Conservation (phyloP, 2,329 filamentous ascomycete species). For the Colletotrichum acutatum region DNA sequence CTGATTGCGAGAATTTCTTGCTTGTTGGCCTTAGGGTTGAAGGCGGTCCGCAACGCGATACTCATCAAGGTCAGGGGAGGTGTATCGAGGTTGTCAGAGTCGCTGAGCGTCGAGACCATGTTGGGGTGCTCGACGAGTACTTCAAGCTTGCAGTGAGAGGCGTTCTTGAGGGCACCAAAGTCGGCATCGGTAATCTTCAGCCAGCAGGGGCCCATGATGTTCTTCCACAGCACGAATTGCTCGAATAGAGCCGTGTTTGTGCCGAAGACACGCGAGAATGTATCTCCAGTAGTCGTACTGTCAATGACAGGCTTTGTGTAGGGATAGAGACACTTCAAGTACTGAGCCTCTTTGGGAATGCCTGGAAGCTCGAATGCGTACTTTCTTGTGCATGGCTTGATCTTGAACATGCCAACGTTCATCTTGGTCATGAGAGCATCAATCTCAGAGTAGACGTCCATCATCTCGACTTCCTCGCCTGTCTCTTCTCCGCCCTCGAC, state of each 20-base stretch:
- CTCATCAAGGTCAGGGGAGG: constrained; percentile 98
- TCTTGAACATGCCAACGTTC: constrained; percentile 90
- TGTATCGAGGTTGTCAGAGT: constrained; percentile 83
- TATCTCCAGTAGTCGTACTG: constrained; percentile 80
- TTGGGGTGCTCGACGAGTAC: constrained; percentile 83
- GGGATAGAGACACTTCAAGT: constrained; percentile 95
- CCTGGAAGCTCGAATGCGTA: constrained; percentile 94
- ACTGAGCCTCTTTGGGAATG: constrained; percentile 89
- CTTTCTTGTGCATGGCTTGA: constrained; percentile 88
- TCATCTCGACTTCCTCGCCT: constrained; percentile 83
- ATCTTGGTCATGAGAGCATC: constrained; percentile 88
- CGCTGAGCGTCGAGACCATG: constrained; percentile 76
- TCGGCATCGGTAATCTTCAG: constrained; percentile 88
- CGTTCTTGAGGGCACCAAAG: constrained; percentile 86
- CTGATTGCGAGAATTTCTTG: constrained; percentile 95
- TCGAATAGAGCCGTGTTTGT: constrained; percentile 95
- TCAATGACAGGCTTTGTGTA: constrained; percentile 85
- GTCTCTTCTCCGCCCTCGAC: constrained; percentile 72
- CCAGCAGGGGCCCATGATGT: constrained; percentile 99
- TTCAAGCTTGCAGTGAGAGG: constrained; percentile 97
- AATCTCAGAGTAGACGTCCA: constrained; percentile 90
- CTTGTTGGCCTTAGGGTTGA: constrained; percentile 94
- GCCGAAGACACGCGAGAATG: constrained; percentile 94
- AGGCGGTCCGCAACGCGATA: constrained; percentile 84
- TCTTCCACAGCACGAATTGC: constrained; percentile 98